phyloP scores from a whole-genome alignment of 1,284 basidiomycete genomes.

The Ceratorhiza oryzae-sativae region DNA sequence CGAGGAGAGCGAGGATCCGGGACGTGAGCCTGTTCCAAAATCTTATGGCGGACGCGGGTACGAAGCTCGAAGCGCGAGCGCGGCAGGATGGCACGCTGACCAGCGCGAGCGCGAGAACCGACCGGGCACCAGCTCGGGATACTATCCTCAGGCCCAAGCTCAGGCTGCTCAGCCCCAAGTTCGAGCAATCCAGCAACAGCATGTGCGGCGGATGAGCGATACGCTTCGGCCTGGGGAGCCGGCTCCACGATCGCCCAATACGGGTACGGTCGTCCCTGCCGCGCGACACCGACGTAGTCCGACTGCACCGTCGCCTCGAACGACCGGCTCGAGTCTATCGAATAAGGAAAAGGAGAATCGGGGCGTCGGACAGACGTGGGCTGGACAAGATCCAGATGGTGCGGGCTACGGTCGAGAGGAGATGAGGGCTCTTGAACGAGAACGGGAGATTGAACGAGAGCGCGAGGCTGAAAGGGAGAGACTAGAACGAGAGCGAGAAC shows the following conservation, averaged over 20 bases:
- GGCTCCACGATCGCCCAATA: neutral
- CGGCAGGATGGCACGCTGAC: slow-evolving; percentile 21
- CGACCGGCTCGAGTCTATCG: slow-evolving; percentile 55
- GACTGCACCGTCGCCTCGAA: slow-evolving; percentile 66
- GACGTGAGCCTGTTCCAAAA: neutral
- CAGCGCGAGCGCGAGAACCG: neutral
- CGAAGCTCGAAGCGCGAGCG: neutral
- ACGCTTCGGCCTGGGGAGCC: slow-evolving; percentile 6
- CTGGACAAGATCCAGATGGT: slow-evolving; percentile 41
- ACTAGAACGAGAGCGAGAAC: slow-evolving; percentile 47
- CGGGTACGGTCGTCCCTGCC: neutral
- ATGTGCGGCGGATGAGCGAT: slow-evolving; percentile 18
- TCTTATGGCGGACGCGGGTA: neutral
- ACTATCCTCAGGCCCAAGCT: neutral
- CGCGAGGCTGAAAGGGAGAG: slow-evolving; percentile 44
- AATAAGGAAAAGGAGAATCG: slow-evolving; percentile 24
- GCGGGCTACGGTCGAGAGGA: slow-evolving; percentile 43
- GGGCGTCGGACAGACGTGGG: slow-evolving; percentile 58
- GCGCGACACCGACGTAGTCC: slow-evolving; percentile 62
- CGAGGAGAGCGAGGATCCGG: neutral
- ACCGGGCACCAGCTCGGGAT: slow-evolving; percentile 29
- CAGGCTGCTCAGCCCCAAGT: slow-evolving; percentile 6
- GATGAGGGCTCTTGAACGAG: slow-evolving; percentile 45
- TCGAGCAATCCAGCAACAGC: slow-evolving; percentile 16
- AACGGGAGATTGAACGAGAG: slow-evolving; percentile 1